These are phyloP conservation scores for Dalbergia oliveri DNA, from an alignment of 306 rosid species.

Conservation along the genomic window DNA sequence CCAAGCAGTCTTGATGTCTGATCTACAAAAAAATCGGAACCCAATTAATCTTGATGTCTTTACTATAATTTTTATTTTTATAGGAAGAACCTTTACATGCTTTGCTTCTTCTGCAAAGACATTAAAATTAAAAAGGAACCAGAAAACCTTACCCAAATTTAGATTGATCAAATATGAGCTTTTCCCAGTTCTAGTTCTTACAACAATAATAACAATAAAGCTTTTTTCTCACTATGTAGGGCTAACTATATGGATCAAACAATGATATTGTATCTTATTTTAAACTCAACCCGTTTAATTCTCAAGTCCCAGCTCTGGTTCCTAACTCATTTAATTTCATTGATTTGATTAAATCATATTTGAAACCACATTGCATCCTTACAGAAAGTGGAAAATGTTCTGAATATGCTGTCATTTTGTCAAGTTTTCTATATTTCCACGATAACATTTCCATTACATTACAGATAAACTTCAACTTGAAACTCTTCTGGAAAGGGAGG, in stretches of 20 bases:
- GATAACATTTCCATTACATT: conserved; percentile 51
- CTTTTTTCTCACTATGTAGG: background rate
- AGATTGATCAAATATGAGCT: conserved; percentile 5
- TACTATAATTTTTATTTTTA: background rate
- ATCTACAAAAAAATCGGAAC: background rate
- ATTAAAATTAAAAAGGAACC: background rate
- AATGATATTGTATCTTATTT: too few relatives aligned
- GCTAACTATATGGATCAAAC: background rate
- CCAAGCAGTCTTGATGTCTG: background rate
- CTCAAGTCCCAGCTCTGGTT: background rate
- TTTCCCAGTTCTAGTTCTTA: conserved; percentile 23
- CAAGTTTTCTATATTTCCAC: conserved; percentile 7
- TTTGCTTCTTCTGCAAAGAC: conserved; percentile 25
- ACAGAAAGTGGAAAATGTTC: background rate
- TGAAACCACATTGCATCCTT: background rate
- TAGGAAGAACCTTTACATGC: background rate
- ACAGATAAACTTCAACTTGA: conserved; percentile 95
- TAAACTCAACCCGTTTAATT: background rate
- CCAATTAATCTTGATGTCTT: background rate
- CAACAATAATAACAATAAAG: background rate
- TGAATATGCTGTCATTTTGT: conserved; percentile 25
- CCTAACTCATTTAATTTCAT: conserved; percentile 16
- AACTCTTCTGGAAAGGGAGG: conserved; percentile 89
- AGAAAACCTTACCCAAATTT: background rate
- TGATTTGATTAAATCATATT: conserved; percentile 16